Percentiles rank a stretch among this genome's conserved stretches.
These are phyloP conservation scores for Xylaria sp. DNA, from an alignment of 2,329 filamentous ascomycete genomes.

Conservation along the genomic window DNA sequence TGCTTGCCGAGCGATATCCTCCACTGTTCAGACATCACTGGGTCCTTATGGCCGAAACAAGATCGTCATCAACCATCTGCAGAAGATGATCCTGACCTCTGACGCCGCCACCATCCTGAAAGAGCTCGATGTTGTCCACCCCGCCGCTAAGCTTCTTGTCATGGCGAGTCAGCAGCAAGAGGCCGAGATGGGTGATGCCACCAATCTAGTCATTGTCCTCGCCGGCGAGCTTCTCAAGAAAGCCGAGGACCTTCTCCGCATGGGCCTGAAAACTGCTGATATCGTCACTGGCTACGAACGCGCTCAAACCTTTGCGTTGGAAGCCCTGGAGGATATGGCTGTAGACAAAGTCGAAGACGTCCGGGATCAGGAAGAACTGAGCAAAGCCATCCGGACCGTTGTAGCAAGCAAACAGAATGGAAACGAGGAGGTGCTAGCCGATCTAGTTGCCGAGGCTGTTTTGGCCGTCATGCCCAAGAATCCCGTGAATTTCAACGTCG, in stretches of 20 bases:
- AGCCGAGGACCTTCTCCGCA: conserved; percentile 92
- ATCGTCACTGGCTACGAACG: conserved; percentile 96
- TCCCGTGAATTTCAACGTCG: conserved; percentile 94
- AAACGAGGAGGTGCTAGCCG: conserved; percentile 84
- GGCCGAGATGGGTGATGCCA: conserved; percentile 97
- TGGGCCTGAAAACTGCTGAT: conserved; percentile 98
- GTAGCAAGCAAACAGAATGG: conserved; percentile 97
- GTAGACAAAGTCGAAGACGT: conserved; percentile 91
- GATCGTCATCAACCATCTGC: conserved; percentile 99
- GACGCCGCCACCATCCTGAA: conserved; percentile 96
- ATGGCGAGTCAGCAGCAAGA: conserved; percentile 99
- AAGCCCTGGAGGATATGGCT: conserved; percentile 83
- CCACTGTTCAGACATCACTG: conserved; percentile 94
- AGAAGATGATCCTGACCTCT: conserved; percentile 99
- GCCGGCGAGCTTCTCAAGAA: conserved; percentile 96
- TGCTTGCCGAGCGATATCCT: conserved; percentile 92
- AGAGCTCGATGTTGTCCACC: conserved; percentile 97
- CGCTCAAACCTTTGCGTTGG: conserved; percentile 86
- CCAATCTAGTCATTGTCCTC: conserved; percentile 94
- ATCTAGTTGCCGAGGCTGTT: conserved; percentile 83
- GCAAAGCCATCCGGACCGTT: conserved; percentile 94
- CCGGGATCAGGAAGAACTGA: conserved; percentile 78
- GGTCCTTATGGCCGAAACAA: conserved; percentile 99
- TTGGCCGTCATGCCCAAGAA: conserved; percentile 95
- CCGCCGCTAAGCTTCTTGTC: conserved; percentile 93